Conservation (phyloP, 2,329 filamentous ascomycete genomes). For the Neofusicoccum parvum region DNA sequence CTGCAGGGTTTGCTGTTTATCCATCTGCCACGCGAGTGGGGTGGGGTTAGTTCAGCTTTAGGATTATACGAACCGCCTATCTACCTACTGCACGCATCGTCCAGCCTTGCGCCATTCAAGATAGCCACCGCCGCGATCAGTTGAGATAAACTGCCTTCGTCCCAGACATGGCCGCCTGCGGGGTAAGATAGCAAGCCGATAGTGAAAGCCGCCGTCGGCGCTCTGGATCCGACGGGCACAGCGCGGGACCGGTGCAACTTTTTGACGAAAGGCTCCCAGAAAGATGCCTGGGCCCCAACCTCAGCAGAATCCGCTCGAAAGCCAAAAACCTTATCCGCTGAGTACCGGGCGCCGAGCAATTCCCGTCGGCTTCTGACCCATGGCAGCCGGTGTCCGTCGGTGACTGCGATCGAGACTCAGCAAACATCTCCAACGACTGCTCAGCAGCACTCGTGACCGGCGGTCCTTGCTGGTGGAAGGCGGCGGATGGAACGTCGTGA, state of each 20-base stretch:
- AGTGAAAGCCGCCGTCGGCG: background rate
- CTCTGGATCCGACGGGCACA: background rate
- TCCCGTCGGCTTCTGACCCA: background rate
- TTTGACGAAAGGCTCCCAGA: background rate
- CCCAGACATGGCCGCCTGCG: background rate
- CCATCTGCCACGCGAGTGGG: background rate
- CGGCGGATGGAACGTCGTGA: conserved; percentile 6
- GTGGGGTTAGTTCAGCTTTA: background rate
- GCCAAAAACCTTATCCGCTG: background rate
- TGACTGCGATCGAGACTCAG: background rate
- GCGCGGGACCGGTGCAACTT: background rate
- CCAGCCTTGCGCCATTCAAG: background rate
- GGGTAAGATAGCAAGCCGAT: background rate
- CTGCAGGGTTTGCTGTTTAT: background rate
- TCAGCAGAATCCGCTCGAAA: background rate
- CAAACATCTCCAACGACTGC: background rate
- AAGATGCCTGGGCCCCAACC: background rate
- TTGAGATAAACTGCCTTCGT: background rate
- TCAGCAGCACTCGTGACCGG: background rate
- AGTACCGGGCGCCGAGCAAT: background rate
- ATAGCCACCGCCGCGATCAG: background rate
- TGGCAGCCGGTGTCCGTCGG: background rate
- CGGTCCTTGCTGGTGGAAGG: background rate
- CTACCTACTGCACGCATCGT: background rate
- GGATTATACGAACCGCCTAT: background rate